Conservation (phyloP, 1,139 yeast species). For the Candida sp. region DNA sequence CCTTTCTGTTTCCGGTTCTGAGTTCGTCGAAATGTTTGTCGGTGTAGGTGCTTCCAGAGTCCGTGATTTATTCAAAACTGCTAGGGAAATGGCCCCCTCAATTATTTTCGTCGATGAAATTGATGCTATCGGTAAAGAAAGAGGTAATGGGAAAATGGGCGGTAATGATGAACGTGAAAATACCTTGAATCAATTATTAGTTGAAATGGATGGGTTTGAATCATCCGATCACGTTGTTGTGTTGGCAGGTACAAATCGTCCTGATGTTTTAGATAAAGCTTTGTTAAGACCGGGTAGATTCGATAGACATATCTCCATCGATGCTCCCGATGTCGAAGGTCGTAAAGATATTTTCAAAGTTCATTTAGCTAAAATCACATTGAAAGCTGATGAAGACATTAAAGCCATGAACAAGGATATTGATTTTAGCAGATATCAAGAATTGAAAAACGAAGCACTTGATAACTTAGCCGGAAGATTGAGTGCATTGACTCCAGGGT, state of each 20-base stretch:
- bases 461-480: constrained; percentile 67
- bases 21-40: constrained; percentile 79
- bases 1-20: constrained; percentile 79
- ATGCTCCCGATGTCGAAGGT: constrained; percentile 75
- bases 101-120: constrained; percentile 81
- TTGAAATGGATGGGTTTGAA: constrained; percentile 84
- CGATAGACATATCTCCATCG: constrained; percentile 72
- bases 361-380: constrained; percentile 55
- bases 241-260: constrained; percentile 79
- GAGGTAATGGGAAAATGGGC: constrained; percentile 62
- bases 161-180: constrained; percentile 84
- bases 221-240: constrained; percentile 75
- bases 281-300: constrained; percentile 82
- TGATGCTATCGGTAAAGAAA: constrained; percentile 81
- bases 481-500: constrained; percentile 80
- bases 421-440: constrained; percentile 47
- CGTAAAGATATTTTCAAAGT: constrained; percentile 73
- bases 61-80: constrained; percentile 76
- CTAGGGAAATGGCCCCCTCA: constrained; percentile 78
- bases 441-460: constrained; percentile 44
- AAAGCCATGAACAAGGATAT: constrained; percentile 36
- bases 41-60: constrained; percentile 85
- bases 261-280: constrained; percentile 75
- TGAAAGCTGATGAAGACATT: constrained; percentile 38
- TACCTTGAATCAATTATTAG: constrained; percentile 73